Conservation (phyloP, 139 green algal species). For the Chlamydomonas sphaeroides region DNA sequence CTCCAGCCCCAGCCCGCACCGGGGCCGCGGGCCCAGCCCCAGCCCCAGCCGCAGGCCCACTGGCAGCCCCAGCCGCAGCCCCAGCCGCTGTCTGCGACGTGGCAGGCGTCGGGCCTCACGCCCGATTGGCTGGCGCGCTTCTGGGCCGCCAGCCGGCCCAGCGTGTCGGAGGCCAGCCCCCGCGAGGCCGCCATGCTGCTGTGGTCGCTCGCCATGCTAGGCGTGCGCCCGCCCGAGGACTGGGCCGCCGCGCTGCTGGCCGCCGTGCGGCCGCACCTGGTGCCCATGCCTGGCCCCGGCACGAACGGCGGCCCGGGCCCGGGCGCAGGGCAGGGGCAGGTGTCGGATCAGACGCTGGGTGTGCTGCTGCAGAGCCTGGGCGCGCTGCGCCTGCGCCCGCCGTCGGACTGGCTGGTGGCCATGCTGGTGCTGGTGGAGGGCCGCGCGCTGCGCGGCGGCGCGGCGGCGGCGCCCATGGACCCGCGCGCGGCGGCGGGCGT, state of each 20-base stretch:
- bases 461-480: not conserved
- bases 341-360: conserved; percentile 15
- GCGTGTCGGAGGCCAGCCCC: not conserved
- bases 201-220: not conserved
- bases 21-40: not conserved
- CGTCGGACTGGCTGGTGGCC: conserved; percentile 14
- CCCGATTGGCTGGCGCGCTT: conserved; percentile 18
- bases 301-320: not conserved
- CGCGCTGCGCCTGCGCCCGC: not conserved
- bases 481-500: not conserved
- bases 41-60: not conserved
- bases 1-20: not conserved
- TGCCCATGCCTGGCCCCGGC: not conserved
- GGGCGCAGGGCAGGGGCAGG: too few relatives aligned
- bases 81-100: not conserved
- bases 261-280: not conserved
- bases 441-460: not conserved
- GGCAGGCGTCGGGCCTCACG: conserved; percentile 15
- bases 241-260: conserved; percentile 4
- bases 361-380: conserved; percentile 11
- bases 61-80: not conserved
- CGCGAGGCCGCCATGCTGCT: conserved; percentile 33
- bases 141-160: not conserved
- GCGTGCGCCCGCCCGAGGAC: conserved; percentile 3
- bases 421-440: conserved; percentile 2